Evolutionary conservation across 805 yeast species (phyloP), one percentile per base, ranked within the genome.

Genomic region (Starmera pachycereana): DNA sequence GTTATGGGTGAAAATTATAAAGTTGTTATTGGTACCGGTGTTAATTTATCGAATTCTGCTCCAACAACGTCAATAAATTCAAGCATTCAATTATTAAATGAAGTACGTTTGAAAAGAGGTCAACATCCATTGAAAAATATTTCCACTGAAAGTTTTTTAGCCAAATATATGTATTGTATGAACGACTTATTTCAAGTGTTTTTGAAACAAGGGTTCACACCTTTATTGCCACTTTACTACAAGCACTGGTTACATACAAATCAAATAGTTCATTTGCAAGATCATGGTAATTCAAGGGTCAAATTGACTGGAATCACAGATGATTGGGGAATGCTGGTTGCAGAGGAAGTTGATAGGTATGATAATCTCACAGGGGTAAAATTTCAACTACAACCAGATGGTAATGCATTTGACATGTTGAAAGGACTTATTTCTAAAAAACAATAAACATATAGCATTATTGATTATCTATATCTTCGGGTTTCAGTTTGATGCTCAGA

Each of bases 331-430:
- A 65, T 89, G 63, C 62, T 92, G 42, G 60, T 78, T 12, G 98
- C 85, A 3, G 78, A 76, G 44, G 95, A 84, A 46, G 57, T 78
- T 8, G 72, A 72, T 37, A 48, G 60, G 6, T 52, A 60, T 12
- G 71, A 70, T 18, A 54, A 49, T 11, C 64, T 65, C 12, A 75
- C 80, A 2, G 84, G 86, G 0, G 69, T 65, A 33, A 63, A 53
- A 5, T 78, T 71, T 47, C 81, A 86, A 49, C 63, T 92, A 36
- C 97, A 89, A 58, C 97, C 99, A 0, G 98, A 92, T 60, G 98
- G 99, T 1, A 92, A 92, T 57, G 86, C 97, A 4, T 92, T 92
- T 54, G 97, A 92, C 57, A 89, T 92, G 71, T 83, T 92, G 65
- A 81, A 73, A 49, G 97, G 97, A 0, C 66, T 92, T 47, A 82